Percentiles rank a stretch among this genome's conserved stretches.
phyloP scores from a whole-genome alignment of 2,329 filamentous ascomycete genomes.

The Orbilia javanica region DNA sequence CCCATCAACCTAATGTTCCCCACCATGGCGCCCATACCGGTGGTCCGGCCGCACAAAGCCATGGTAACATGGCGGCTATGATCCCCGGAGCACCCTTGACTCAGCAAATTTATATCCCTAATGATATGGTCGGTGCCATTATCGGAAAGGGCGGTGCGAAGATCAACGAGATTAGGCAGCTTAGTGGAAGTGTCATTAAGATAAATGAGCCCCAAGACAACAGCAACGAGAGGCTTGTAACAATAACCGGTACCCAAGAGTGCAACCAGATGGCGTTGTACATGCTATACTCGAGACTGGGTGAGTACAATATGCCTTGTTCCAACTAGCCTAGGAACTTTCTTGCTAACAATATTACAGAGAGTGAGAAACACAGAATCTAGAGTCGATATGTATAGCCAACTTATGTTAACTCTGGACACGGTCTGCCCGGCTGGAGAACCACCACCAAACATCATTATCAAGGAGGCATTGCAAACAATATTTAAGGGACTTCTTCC shows the following conservation, averaged over 20 bases:
- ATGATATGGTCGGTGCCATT: constrained; percentile 99
- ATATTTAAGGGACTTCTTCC: not conserved
- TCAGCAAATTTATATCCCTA: constrained; percentile 98
- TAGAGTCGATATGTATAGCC: constrained; percentile 64
- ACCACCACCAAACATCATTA: not conserved
- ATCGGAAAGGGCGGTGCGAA: constrained; percentile 98
- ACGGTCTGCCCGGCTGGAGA: not conserved
- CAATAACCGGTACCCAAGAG: constrained; percentile 96
- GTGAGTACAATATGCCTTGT: constrained; percentile 69
- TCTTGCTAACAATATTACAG: constrained; percentile 66
- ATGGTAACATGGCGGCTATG: constrained; percentile 73
- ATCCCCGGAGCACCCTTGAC: constrained; percentile 87
- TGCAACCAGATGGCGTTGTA: constrained; percentile 99
- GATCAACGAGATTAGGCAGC: constrained; percentile 98
- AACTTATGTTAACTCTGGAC: not conserved
- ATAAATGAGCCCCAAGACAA: constrained; percentile 99
- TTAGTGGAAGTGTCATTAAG: constrained; percentile 98
- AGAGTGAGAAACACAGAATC: constrained; percentile 82
- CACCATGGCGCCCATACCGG: constrained; percentile 75
- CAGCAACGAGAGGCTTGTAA: constrained; percentile 97
- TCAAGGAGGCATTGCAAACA: not conserved
- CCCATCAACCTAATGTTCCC: constrained; percentile 77
- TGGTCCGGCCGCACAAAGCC: constrained; percentile 78
- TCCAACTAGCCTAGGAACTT: constrained; percentile 65
- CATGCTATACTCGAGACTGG: constrained; percentile 97